Evolutionary conservation across 2,329 filamentous ascomycete genomes (phyloP).

Genomic region (Phyllosticta citriasiana): DNA sequence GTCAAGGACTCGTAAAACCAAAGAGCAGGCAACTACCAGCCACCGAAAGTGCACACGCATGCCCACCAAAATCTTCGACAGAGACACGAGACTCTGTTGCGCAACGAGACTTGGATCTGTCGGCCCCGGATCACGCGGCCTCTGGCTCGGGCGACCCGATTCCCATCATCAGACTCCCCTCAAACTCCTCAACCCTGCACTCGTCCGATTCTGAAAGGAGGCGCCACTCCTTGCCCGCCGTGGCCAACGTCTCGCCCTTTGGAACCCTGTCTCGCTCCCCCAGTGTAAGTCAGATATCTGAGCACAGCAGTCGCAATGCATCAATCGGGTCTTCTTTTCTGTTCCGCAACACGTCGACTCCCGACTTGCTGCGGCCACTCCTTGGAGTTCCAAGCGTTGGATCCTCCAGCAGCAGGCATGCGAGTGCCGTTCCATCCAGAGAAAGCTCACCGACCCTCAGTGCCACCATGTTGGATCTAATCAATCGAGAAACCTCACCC

Average conservation of each 20-base stretch:
- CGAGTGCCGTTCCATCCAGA: not conserved
- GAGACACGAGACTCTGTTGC: constrained; percentile 2
- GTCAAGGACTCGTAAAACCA: not conserved
- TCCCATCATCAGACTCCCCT: constrained; percentile 5
- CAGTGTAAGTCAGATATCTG: constrained; percentile 3
- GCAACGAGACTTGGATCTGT: not conserved
- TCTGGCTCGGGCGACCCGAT: not conserved
- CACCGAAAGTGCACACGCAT: not conserved
- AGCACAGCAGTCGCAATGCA: constrained; percentile 6
- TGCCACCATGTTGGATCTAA: constrained; percentile 3
- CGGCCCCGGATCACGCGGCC: not conserved
- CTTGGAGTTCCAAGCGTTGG: not conserved
- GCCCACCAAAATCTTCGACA: not conserved
- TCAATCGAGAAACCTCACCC: constrained; percentile 3
- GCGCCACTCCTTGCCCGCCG: constrained; percentile 1
- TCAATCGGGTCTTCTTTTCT: not conserved
- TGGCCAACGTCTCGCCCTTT: not conserved
- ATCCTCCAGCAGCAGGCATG: not conserved
- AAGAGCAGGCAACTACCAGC: not conserved
- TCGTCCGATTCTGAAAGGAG: not conserved
- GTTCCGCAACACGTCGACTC: constrained; percentile 1
- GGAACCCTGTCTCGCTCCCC: not conserved
- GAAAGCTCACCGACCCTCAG: constrained; percentile 2
- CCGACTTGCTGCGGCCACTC: constrained; percentile 2
- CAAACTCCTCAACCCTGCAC: not conserved